Conservation (phyloP, 352 stramenopile genomes). For the Phytophthora pinifolia region DNA sequence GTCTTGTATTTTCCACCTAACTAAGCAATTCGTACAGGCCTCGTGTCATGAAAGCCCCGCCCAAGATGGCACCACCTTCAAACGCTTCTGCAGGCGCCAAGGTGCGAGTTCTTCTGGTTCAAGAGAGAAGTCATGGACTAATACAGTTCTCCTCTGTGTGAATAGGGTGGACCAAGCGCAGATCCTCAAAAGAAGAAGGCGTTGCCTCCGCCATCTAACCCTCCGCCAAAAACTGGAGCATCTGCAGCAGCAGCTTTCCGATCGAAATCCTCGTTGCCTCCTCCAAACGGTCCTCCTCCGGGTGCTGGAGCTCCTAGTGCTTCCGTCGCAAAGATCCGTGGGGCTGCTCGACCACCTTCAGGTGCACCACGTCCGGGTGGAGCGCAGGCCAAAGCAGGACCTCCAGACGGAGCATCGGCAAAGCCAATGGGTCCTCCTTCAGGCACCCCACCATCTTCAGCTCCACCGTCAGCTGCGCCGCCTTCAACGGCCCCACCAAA, state of each 20-base stretch:
- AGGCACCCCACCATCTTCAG: slow-evolving; percentile 3
- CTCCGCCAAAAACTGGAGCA: slow-evolving; percentile 53
- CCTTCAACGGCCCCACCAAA: slow-evolving; percentile 15
- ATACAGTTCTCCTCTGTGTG: not conserved
- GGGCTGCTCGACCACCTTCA: slow-evolving; percentile 46
- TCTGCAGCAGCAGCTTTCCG: slow-evolving; percentile 69
- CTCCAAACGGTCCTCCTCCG: slow-evolving; percentile 63
- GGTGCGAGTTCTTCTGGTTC: slow-evolving; percentile 2
- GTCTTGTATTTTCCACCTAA: not conserved
- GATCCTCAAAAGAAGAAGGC: slow-evolving; percentile 66
- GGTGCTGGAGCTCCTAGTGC: slow-evolving; percentile 49
- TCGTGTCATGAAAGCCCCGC: slow-evolving; percentile 33
- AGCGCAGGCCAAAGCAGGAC: slow-evolving; percentile 34
- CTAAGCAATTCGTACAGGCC: slow-evolving; percentile 11
- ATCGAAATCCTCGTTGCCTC: slow-evolving; percentile 60
- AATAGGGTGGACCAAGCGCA: slow-evolving; percentile 17
- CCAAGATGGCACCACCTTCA: slow-evolving; percentile 40
- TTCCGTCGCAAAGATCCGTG: slow-evolving; percentile 76
- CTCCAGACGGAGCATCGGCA: slow-evolving; percentile 28
- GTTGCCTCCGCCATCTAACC: slow-evolving; percentile 64
- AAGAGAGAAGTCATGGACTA: not conserved
- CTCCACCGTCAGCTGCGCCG: slow-evolving; percentile 12
- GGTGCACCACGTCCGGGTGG: slow-evolving; percentile 34
- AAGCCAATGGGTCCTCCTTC: slow-evolving; percentile 21
- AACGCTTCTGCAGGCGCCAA: slow-evolving; percentile 33